Evolutionary conservation across 139 green algal species (phyloP), one percentile per base, ranked within the genome.

Genomic region (Coccomyxa sp.): DNA sequence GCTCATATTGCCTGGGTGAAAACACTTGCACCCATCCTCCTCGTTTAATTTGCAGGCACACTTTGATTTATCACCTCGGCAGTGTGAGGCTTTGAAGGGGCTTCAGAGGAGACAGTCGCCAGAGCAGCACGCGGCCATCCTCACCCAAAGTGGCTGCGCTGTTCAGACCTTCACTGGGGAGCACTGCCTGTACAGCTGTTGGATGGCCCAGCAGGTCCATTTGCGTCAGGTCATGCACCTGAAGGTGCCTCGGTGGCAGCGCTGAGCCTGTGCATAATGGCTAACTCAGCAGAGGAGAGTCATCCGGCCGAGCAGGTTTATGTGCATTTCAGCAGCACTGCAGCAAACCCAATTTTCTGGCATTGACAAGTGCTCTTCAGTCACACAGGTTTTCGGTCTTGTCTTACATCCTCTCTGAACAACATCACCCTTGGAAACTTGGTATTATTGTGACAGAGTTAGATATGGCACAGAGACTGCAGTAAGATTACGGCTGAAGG

Each of bases 91-190:
- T 13, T n/a, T 79, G 76, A 25, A 90, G 51, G 32, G 82, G 85
- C 60, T 81, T 85, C 45, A 88, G 32, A 27, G 38, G 31, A 15
- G 21, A 13, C 0, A 82, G 21, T 0, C 59, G 58, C 77, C 82
- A 77, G 31, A 87, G 83, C 60, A 88, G 67, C 13, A 77, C 57
- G 7, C 82, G 1, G 10, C 82, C 79, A 0, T 17, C 38, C 17
- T 74, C 25, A 58, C 86, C 84, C 38, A 82, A 76, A 4, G 84
- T 85, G 28, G 68, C 80, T 71, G 58, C 28, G 27, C 80, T 67
- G n/a, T 45, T 66, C 58, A 85, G 83, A 60, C 79, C 67, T 45
- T 86, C 76, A 45, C 82, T 71, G 0, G 25, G 13, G 16, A 76
- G 63, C 32, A 76, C 4, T 79, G 58, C 79, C 85, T 66, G 51